Base-by-base conservation (phyloP, 2,329 filamentous ascomycete species). In the Chrysoporthe puriensis region DNA sequence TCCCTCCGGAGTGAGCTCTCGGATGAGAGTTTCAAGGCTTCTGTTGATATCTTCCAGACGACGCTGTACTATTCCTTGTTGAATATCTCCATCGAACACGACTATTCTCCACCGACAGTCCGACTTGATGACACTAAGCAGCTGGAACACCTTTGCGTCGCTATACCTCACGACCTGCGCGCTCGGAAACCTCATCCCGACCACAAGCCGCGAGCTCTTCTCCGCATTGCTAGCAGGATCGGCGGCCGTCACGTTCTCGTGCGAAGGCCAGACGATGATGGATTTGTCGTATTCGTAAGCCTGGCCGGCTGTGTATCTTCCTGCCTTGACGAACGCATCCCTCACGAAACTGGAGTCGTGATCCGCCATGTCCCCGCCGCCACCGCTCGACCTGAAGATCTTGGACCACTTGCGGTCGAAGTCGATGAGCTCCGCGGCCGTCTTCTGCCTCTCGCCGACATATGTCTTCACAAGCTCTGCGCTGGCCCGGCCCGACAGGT, bases 241-340 rank as follows among this genome's bases (percentile, higher is more conserved):
- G 0, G 48, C 18, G 6, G 8, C n/a, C 3, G 32, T 5, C 5
- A 1, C 3, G 6, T 58, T 34, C 14, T 14, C 56, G 3, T 34
- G 50, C 4, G 34, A 57, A 60, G 57, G 70, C 14, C 73, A 71
- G 13, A 82, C 85, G 8, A 89, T 79, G 0, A 73, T 66, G 0
- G 84, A 88, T 34, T 81, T 78, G 2, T 81, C 80, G 71, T 91
- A 91, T 62, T 77, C 78, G 0, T 83, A 81, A 0, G 83, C 87
- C 67, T 89, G 79, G 0, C 89, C 89, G 1, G 88, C 88, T 0
- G 84, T 90, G 71, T 88, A 90, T 65, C 83, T 77, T 0, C 84
- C 86, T 1, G 86, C 82, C 73, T 85, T 82, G 57, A 86, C 78
- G 66, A 90, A 89, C n/a, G 84, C 81, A 57, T 86, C 79, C 7